Percentiles rank a stretch among this genome's conserved stretches.
These are phyloP conservation scores for Colletotrichum plurivorum DNA, from an alignment of 2,329 filamentous ascomycete species.

Conservation along the genomic window DNA sequence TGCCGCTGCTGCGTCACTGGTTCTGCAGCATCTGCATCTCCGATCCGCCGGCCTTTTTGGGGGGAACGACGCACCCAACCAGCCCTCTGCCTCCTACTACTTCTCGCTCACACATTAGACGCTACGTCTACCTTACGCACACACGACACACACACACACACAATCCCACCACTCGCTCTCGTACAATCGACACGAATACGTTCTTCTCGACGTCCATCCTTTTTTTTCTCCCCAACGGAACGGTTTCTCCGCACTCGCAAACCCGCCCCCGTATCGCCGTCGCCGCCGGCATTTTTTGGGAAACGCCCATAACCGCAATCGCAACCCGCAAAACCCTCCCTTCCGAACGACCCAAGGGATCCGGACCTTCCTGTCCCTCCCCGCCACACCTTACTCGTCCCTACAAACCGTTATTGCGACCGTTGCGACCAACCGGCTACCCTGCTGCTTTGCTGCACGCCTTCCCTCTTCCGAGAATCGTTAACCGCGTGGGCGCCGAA, in stretches of 20 bases:
- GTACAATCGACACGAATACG: slow-evolving; percentile 6
- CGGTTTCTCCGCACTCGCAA: slow-evolving; percentile 18
- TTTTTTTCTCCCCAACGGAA: slow-evolving; percentile 31
- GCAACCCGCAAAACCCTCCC: slow-evolving; percentile 6
- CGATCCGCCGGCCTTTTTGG: slow-evolving; percentile 6
- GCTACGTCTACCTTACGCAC: background rate
- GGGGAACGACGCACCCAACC: background rate
- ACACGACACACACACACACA: background rate
- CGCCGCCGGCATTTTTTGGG: slow-evolving; percentile 19
- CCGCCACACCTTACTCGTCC: background rate
- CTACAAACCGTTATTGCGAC: background rate
- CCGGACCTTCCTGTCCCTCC: slow-evolving; percentile 13
- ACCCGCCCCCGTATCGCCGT: slow-evolving; percentile 11
- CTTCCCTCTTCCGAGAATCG: background rate
- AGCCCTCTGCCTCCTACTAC: background rate
- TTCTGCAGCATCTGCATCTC: slow-evolving; percentile 35
- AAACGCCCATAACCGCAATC: background rate
- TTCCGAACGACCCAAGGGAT: slow-evolving; percentile 30
- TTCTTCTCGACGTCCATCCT: background rate
- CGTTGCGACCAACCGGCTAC: slow-evolving; percentile 1
- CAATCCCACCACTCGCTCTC: background rate
- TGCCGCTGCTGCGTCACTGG: slow-evolving; percentile 37
- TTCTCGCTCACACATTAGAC: background rate
- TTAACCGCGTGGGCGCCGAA: slow-evolving; percentile 33
- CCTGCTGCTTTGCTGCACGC: background rate